A percentile compares a stretch with the other conserved stretches of the same genome.
These are phyloP conservation scores for Bertia moriformis DNA, from an alignment of 2,329 filamentous ascomycete genomes.

Conservation along the genomic window DNA sequence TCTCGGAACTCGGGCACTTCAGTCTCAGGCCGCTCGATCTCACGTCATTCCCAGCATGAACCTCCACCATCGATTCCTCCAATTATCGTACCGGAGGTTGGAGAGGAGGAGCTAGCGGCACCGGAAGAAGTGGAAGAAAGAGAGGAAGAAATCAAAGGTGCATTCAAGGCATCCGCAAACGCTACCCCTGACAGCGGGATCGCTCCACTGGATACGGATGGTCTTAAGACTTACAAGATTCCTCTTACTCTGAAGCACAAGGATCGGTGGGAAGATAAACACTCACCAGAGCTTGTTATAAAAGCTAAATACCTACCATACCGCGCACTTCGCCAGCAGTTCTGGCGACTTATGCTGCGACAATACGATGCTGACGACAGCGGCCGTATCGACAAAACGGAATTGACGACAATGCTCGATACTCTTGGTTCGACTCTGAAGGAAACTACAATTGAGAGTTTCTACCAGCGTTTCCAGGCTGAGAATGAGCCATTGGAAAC, in stretches of 20 bases:
- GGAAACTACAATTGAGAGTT: slow-evolving; percentile 83
- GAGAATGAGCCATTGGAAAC: slow-evolving; percentile 32
- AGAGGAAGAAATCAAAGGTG: slow-evolving; percentile 10
- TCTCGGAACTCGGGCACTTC: slow-evolving; percentile 33
- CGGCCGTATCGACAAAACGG: slow-evolving; percentile 81
- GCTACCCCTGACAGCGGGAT: slow-evolving; percentile 14
- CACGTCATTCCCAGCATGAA: slow-evolving; percentile 5
- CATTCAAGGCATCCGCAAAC: slow-evolving; percentile 12
- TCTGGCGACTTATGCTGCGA: slow-evolving; percentile 90
- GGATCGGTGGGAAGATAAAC: slow-evolving; percentile 90
- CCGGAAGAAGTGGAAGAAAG: slow-evolving; percentile 4
- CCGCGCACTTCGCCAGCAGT: slow-evolving; percentile 80
- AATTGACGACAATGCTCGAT: slow-evolving; percentile 93
- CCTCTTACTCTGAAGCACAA: slow-evolving; percentile 80
- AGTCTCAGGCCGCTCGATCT: slow-evolving; percentile 16
- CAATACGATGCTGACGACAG: slow-evolving; percentile 97
- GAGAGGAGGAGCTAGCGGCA: not conserved
- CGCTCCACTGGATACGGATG: slow-evolving; percentile 36
- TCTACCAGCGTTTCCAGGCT: slow-evolving; percentile 69
- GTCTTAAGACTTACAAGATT: slow-evolving; percentile 59
- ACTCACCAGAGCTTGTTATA: slow-evolving; percentile 68
- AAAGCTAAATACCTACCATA: slow-evolving; percentile 93
- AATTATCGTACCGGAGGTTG: not conserved
- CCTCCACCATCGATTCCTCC: not conserved
- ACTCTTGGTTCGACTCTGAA: slow-evolving; percentile 84